Evolutionary conservation across 2,329 filamentous ascomycete species (phyloP), one percentile per base, ranked within the genome.

Genomic region (Trichophyton schoenleinii): DNA sequence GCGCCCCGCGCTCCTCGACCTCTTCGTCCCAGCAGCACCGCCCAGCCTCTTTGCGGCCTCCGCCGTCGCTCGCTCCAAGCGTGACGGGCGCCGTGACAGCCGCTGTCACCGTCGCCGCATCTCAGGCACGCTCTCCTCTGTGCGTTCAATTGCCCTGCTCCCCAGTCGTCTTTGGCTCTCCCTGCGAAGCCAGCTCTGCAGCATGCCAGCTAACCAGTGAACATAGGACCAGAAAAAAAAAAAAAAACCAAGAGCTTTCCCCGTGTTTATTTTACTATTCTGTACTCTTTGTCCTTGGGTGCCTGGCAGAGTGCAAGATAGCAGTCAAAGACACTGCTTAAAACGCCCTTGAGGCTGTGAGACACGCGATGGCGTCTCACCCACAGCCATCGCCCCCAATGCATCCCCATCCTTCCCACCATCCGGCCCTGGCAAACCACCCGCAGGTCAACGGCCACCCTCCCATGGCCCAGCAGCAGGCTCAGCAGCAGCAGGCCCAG

Each of bases 361-460:
- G 49, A 53, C 49, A 15, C 28, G 49, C 49, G 66, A 89, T 89
- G 86, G 64, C 64, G 15, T 85, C 86, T 68, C 87, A 89, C 74
- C 87, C 89, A 69, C 89, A 91, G 71, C 86, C 87, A 48, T 92
- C 89, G 68, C 88, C 89, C 46, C 88, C 88, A 63, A 87, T 88
- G 76, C 82, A 80, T 72, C 87, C 91, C 77, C 78, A 81, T 65
- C 78, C 80, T 63, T 36, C 34, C 9, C 84, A 86, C 70, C 84
- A 86, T 77, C 83, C 82, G 60, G 84, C 85, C 62, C 83, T 87
- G 66, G 81, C 82, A 20, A 82, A 81, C 63, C 83, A 84, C 64
- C 79, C 79, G 64, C 81, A 76, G 70, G 81, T 75, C 70, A 83
- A 74, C 72, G 81, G 67, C 72, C 76, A 63, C 70, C 72, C 68